Evolutionary conservation across 441 rosid species (phyloP).

Genomic region (Corymbia citriodora): DNA sequence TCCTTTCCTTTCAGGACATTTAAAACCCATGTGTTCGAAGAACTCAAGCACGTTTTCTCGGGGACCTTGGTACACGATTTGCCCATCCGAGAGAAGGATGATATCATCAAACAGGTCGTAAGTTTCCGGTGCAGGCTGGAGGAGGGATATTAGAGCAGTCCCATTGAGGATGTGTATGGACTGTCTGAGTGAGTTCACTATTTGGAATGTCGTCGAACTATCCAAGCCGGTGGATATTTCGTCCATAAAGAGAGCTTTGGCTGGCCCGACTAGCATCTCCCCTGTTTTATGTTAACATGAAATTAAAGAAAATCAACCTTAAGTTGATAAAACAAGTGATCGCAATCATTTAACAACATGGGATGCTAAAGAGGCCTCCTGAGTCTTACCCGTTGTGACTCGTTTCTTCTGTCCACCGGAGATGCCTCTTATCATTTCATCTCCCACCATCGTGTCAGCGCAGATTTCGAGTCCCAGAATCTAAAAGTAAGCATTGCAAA

Average conservation of each 20-base stretch:
- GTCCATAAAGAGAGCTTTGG: conserved; percentile 74
- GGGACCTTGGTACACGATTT: conserved; percentile 79
- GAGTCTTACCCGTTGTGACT: conserved; percentile 68
- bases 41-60: conserved; percentile 64
- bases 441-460: conserved; percentile 76
- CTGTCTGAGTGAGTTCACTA: conserved; percentile 68
- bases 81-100: conserved; percentile 71
- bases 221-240: conserved; percentile 95
- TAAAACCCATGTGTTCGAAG: conserved; percentile 79
- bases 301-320: not conserved
- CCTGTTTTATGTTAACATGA: conserved; percentile 19
- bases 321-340: not conserved
- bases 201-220: conserved; percentile 83
- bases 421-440: conserved; percentile 84
- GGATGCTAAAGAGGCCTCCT: not conserved
- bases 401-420: conserved; percentile 94
- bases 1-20: conserved; percentile 84
- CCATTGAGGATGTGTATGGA: conserved; percentile 67
- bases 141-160: conserved; percentile 80
- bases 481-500: conserved; percentile 16
- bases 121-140: conserved; percentile 96
- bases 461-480: conserved; percentile 77
- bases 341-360: not conserved
- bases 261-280: conserved; percentile 88
- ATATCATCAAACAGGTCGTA: conserved; percentile 84